Evolutionary conservation across 192 early-diverging fungal species (phyloP), one percentile per base, ranked within the genome.

Genomic region (Coemansia sp.): DNA sequence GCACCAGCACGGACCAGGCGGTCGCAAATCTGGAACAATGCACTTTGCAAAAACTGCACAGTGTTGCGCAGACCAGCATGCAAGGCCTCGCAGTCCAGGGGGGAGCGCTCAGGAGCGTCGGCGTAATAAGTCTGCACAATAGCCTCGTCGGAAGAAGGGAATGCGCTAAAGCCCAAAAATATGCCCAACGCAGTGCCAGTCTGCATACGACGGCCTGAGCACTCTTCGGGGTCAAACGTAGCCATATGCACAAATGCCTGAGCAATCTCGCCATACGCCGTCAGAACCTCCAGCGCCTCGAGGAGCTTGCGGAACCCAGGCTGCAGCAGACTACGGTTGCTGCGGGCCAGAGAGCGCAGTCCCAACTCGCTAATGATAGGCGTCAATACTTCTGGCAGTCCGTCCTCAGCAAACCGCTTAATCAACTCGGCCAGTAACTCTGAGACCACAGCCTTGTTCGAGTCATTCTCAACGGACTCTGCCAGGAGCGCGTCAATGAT

Each of bases 1-100:
- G 88, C 70, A 23, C 84, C 84, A 7, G 90, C 61, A 44, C 93
- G 88, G 35, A 99, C 88, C 23, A 98, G 83, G 26, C 77, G 77
- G 74, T 88, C 86, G 30, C 83, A 71, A 3, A 88, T 67, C 32
- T 79, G 72, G 32, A 84, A 88, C 62, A 88, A 71, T 23, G 85
- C 63, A 6, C 68, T 64, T 52, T 90, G 88, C 11, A 91, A 68
- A 23, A 82, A 74, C 70, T 86, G 86, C 50, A 89, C 77, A 4
- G 89, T 86, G 8, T 85, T 80, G 42, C 92, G 84, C 35, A 94
- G 70, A 2, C 86, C 80, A 38, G 67, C 70, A 63, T 89, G 86
- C 11, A 87, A 74, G 0, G 87, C 86, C 4, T 84, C 80, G 7
- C 86, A 46, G 69, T 89, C 89, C 1, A 77, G 75, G 32, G 65